Percentiles rank a stretch among this genome's conserved stretches.
Conservation (phyloP, 495 filamentous ascomycete species). For the Hapsidospora chrysogenum region DNA sequence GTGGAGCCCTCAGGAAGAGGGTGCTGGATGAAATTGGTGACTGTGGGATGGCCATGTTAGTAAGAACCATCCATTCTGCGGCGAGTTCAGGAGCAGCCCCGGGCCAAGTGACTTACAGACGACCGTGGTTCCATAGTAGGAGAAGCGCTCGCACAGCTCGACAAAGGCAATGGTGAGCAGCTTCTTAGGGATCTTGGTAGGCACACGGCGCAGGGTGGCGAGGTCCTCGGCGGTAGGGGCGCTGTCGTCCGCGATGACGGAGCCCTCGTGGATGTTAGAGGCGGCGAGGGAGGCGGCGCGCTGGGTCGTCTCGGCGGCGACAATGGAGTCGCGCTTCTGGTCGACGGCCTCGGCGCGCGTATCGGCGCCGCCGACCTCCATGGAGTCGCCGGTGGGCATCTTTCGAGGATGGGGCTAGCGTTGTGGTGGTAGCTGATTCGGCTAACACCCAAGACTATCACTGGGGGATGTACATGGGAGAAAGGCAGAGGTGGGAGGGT, state of each 20-base stretch:
- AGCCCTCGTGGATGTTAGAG: neutral
- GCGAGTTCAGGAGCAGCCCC: slow-evolving; percentile 1
- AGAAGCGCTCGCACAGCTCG: slow-evolving; percentile 65
- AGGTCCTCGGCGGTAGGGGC: neutral
- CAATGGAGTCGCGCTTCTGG: neutral
- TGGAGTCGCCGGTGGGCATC: neutral
- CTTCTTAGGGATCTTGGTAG: slow-evolving; percentile 45
- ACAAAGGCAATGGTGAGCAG: slow-evolving; percentile 57
- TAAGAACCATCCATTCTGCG: neutral
- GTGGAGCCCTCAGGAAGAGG: slow-evolving; percentile 38
- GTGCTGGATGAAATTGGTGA: slow-evolving; percentile 50
- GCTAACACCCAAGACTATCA: too few relatives aligned
- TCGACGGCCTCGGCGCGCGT: neutral
- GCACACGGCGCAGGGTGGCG: slow-evolving; percentile 41
- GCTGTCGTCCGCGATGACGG: slow-evolving; percentile 6
- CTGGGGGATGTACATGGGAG: too few relatives aligned
- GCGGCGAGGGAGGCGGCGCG: neutral
- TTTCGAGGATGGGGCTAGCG: too few relatives aligned
- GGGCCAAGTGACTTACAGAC: slow-evolving; percentile 39
- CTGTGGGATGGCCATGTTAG: neutral
- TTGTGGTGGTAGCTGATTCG: too few relatives aligned
- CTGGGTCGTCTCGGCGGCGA: neutral
- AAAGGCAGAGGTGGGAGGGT: too few relatives aligned
- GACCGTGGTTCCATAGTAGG: slow-evolving; percentile 60
- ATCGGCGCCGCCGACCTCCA: neutral